Percentiles rank a stretch among this genome's conserved stretches.
Conservation (phyloP, 345 rosid species). For the Heritiera fomes region DNA sequence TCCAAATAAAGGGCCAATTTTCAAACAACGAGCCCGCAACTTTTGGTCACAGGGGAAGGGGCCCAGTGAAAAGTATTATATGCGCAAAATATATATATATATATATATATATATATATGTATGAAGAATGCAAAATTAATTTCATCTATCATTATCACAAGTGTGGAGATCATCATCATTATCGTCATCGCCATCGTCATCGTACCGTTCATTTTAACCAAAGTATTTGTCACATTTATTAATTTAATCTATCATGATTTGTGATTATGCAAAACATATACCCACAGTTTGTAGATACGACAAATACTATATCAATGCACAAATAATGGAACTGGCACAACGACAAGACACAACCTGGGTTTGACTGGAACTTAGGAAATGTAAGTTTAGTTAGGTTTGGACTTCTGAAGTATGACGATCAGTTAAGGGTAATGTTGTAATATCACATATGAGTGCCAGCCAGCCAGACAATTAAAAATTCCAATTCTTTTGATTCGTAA, state of each 20-base stretch:
- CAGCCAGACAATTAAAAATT: too few species aligned
- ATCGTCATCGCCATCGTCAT: too few species aligned
- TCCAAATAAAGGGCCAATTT: too few species aligned
- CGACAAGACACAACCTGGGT: neutral
- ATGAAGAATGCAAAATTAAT: neutral
- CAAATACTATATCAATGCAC: neutral
- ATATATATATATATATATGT: too few species aligned
- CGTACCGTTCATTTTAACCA: too few species aligned
- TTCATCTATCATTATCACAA: neutral
- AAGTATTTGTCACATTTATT: neutral
- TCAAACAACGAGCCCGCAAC: neutral
- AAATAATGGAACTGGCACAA: neutral
- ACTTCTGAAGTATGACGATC: neutral
- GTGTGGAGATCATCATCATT: neutral
- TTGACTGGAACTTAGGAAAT: neutral
- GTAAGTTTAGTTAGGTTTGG: neutral
- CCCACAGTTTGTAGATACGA: neutral
- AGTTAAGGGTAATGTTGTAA: slow-evolving; percentile 9
- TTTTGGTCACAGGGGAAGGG: neutral
- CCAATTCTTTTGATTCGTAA: too few species aligned
- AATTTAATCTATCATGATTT: too few species aligned
- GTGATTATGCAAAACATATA: too few species aligned
- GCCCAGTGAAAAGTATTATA: neutral
- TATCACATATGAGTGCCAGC: neutral
- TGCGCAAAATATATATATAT: too few species aligned